Evolutionary conservation across 371 early-diverging fungal species (phyloP), one percentile per base, ranked within the genome.

Genomic region (Umbelopsis sp.): DNA sequence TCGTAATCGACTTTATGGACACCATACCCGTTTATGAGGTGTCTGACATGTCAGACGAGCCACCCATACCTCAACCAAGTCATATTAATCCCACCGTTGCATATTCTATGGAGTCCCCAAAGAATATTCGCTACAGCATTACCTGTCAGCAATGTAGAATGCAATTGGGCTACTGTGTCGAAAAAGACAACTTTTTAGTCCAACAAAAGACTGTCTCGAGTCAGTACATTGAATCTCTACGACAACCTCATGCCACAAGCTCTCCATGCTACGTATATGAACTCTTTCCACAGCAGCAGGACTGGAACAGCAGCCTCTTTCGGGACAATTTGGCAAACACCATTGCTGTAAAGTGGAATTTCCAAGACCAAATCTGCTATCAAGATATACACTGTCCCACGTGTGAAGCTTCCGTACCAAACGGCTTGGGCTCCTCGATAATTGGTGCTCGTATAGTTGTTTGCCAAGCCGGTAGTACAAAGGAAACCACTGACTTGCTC

Each of bases 351-450:
- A 11, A 18, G 14, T 57, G 57, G 57, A 57, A 35, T 7, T 14
- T 16, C 11, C 12, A 29, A 35, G 57, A 57, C 29, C 37, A 14
- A 57, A 35, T 57, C 18, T 57, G 57, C 14, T 57, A 57, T 35
- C 35, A 35, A 29, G 57, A 57, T 8, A 35, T 57, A 57, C 57
- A 57, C 29, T 57, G 57, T 35, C 57, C 57, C 2, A 57, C 57
- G 3, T 57, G 57, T 14, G 32, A 57, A 29, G 29, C 9, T 18
- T 29, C 29, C n/a, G 57, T 57, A 11, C 57, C 57, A 35, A 57
- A 57, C 14, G 35, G 35, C 18, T 14, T 57, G 14, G 57, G 57
- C 22, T 57, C 57, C 4, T 35, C 57, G 5, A 35, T 57, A 5
- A 57, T 57, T 57, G 57, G 57, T 16, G 57, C 35, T 57, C 29